Conservation (phyloP, 495 filamentous ascomycete species). For the Immersiella caudata region DNA sequence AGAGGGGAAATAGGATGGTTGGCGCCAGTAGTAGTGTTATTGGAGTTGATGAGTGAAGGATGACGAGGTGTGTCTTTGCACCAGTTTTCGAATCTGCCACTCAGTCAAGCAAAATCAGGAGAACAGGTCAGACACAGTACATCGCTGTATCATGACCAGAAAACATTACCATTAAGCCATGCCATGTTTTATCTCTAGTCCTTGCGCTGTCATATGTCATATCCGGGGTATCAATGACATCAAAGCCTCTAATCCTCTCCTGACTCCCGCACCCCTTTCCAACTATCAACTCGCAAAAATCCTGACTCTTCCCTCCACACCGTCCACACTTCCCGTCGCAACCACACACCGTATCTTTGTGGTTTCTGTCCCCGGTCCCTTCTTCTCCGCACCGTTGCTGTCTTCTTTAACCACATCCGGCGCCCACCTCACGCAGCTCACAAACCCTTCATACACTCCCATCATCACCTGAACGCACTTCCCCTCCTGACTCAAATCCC, state of each 20-base stretch:
- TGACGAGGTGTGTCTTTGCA: neutral
- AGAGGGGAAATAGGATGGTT: neutral
- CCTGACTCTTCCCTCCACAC: slow-evolving; percentile 22
- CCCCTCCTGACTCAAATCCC: slow-evolving; percentile 90
- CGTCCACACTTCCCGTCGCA: slow-evolving; percentile 26
- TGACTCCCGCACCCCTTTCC: neutral
- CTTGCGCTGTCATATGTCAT: neutral
- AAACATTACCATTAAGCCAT: too few relatives aligned
- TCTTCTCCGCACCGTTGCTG: neutral
- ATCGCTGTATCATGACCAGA: too few relatives aligned
- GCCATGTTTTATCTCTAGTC: too few relatives aligned
- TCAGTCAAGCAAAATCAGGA: too few relatives aligned
- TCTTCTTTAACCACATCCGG: slow-evolving; percentile 21
- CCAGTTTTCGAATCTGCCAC: too few relatives aligned
- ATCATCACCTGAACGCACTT: slow-evolving; percentile 70
- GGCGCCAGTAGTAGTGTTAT: neutral
- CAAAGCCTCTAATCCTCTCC: neutral
- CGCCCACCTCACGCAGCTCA: slow-evolving; percentile 27
- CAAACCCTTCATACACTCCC: slow-evolving; percentile 27
- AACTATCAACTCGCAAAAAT: slow-evolving; percentile 20
- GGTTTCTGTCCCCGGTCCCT: neutral
- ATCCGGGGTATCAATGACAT: neutral
- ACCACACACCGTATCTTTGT: slow-evolving; percentile 22
- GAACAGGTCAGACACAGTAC: too few relatives aligned
- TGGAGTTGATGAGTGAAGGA: neutral